Base-by-base conservation (phyloP, 768 basidiomycete species). In the Kwoniella newhampshirensis region DNA sequence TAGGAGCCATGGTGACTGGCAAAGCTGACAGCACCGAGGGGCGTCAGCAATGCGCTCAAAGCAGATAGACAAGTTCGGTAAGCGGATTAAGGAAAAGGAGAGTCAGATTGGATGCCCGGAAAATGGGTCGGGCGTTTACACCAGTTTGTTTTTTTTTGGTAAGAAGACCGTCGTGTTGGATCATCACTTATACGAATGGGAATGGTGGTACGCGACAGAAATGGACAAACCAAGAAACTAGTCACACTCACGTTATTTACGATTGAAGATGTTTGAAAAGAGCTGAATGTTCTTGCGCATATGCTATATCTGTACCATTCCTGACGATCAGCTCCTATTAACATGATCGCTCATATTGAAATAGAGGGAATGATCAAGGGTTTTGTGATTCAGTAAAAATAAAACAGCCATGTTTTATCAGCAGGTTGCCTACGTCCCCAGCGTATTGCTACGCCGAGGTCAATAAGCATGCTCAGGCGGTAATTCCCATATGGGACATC, bases 331-430 rank as follows among this genome's bases (percentile, higher is more conserved):
- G 28, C 41, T 27, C 30, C 40, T 18, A 6, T 30, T 15, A 1
- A 2, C 23, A 32, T 52, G n/a, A 27, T 25, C 42, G 17, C 30
- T 40, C 28, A 30, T 21, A 44, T 21, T 9, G 9, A 35, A 43
- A 44, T 23, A 42, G 15, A 28, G 28, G 1, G 30, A 51, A 30
- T 25, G 52, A 57, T 57, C 50, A 48, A 3, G 52, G 27, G 27
- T 20, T 23, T 25, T 23, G n/a, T 35, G 52, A 30, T 52, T 63
- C 65, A 70, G 65, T 60, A 73, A 43, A 59, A 63, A 53, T 73
- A 73, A 70, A 71, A 73, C 71, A 73, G 71, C 71, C 71, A 73
- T 73, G 71, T 73, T 70, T 68, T 60, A 54, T 57, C 71, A 63
- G 62, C 71, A 73, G 20, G 40, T 58, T 54, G 43, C 59, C 59